Base-by-base conservation (phyloP, 1,139 yeast genomes). In the Groenewaldozyma sp. region DNA sequence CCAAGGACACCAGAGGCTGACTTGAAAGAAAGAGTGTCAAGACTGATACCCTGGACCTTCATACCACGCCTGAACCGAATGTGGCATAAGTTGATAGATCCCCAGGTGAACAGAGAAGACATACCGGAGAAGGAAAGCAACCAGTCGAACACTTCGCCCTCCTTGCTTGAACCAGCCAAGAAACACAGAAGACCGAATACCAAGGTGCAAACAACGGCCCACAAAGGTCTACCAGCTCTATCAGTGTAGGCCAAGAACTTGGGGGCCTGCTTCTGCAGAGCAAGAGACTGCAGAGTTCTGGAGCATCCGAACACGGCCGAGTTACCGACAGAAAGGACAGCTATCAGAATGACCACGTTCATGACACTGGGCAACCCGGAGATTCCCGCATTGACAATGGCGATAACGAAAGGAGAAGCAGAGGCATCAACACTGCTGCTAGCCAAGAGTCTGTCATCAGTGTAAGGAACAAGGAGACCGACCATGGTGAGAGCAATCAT, bases 41-140 rank as follows among this genome's bases (percentile, higher is more conserved):
- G 62, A 28, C 70, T 64, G 63, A 80, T 73, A 46, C 83, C 84
- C 64, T 80, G 82, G 11, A 57, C 71, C 24, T 60, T 58, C 66
- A 86, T 68, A 2, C 93, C 94, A 39, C 70, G 60, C 68, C 95
- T 78, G 64, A 83, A 84, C 58, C 94, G 72, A 47, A 83, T 67
- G 52, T 79, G 93, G 51, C 86, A 77, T 42, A 78, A 57, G 56
- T 81, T 77, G 52, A 86, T 81, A 27, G 78, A 69, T 27, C 77
- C 76, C 93, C 94, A 83, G 17, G 91, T 81, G 60, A 82, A 81
- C 43, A 84, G 68, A 1, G 91, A 78, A 31, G 88, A 79, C 50
- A 82, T 71, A 44, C 93, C 91, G 17, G 93, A 80, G 40, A 84
- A 66, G 17, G 94, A 82, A 55, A 82, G 65, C 56, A 83, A 66